Percentiles rank a stretch among this genome's conserved stretches.
These are phyloP conservation scores for Neopestalotiopsis sp. DNA, from an alignment of 2,329 filamentous ascomycete species.

Conservation along the genomic window DNA sequence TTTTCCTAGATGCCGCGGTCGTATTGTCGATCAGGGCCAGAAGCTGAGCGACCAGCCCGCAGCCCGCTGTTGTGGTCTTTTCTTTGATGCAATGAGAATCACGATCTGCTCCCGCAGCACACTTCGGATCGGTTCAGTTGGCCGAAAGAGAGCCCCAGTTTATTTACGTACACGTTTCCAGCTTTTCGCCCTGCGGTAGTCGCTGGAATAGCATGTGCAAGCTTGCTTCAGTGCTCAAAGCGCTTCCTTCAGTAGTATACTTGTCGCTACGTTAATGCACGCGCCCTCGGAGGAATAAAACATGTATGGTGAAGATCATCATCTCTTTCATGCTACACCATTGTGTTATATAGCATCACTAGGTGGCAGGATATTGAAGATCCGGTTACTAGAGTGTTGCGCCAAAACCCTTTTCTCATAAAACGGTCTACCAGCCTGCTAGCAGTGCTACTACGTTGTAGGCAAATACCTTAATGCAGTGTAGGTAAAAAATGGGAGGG, in stretches of 20 bases:
- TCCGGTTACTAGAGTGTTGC: not conserved
- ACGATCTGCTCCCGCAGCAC: conserved; percentile 10
- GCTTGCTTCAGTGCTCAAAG: not conserved
- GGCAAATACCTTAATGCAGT: too few relatives aligned
- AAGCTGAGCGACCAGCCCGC: not conserved
- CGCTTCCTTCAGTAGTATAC: not conserved
- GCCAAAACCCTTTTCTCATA: not conserved
- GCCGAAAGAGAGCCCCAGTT: not conserved
- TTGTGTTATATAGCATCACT: not conserved
- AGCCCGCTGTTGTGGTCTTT: not conserved
- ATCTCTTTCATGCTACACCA: not conserved
- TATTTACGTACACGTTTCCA: not conserved
- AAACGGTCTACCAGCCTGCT: not conserved
- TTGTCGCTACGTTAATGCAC: not conserved
- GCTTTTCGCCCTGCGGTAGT: not conserved
- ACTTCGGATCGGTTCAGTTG: not conserved
- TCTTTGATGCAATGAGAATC: conserved; percentile 8
- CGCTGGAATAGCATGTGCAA: not conserved
- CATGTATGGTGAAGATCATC: not conserved
- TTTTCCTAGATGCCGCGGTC: not conserved
- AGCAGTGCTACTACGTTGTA: not conserved
- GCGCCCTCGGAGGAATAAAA: not conserved
- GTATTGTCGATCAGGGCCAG: not conserved
- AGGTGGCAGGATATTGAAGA: not conserved
- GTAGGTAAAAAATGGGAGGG: too few relatives aligned